These are phyloP conservation scores for Globisporangium sylvaticum DNA, from an alignment of 352 stramenopile genomes.

Conservation along the genomic window DNA sequence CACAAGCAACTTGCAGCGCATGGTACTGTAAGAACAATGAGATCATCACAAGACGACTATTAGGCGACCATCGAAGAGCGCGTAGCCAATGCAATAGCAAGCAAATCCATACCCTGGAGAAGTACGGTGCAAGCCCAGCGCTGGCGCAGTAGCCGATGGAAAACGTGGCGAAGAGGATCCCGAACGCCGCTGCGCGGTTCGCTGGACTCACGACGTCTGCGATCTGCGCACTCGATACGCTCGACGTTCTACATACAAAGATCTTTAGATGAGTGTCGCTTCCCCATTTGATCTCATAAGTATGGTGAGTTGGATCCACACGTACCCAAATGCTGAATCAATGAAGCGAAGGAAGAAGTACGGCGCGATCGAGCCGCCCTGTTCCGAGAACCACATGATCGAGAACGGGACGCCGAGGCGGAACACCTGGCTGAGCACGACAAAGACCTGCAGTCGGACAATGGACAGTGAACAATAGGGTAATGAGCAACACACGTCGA, in stretches of 20 bases:
- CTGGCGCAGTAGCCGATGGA: constrained; percentile 56
- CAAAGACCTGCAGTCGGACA: constrained; percentile 38
- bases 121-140: constrained; percentile 48
- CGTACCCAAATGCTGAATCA: constrained; percentile 55
- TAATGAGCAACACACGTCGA: not conserved
- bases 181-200: constrained; percentile 53
- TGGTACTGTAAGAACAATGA: constrained; percentile 23
- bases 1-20: constrained; percentile 40
- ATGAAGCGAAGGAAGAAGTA: constrained; percentile 61
- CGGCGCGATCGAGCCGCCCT: constrained; percentile 44
- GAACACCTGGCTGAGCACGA: constrained; percentile 61
- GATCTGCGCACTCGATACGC: constrained; percentile 52
- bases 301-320: too few species aligned
- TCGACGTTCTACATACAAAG: constrained; percentile 58
- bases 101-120: constrained; percentile 32
- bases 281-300: too few species aligned
- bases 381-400: constrained; percentile 66
- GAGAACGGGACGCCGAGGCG: constrained; percentile 61
- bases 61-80: too few species aligned
- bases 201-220: constrained; percentile 55
- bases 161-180: constrained; percentile 46
- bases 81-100: not conserved
- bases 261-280: too few species aligned
- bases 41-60: not conserved
- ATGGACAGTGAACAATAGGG: not conserved